These are phyloP conservation scores for Chaetomidium leptoderma DNA, from an alignment of 495 filamentous ascomycete species.

Conservation along the genomic window DNA sequence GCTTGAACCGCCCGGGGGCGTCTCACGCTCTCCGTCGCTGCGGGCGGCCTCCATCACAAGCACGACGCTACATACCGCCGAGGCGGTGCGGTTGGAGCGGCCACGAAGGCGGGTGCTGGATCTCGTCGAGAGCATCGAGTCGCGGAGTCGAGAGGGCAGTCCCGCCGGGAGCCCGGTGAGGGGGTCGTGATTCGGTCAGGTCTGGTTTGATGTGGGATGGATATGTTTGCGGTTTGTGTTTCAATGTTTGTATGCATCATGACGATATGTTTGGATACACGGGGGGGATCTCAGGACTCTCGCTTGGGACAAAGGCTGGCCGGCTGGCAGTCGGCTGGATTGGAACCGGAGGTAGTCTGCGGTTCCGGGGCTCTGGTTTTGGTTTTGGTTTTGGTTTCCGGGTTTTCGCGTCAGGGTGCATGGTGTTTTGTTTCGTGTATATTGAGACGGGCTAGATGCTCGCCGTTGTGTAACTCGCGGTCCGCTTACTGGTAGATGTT, in stretches of 20 bases:
- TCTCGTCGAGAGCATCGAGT: conserved; percentile 47
- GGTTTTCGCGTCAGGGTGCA: not conserved
- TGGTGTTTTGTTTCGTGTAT: not conserved
- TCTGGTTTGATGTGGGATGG: not conserved
- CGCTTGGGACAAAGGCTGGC: not conserved
- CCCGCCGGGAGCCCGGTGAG: conserved; percentile 28
- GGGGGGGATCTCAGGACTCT: not conserved
- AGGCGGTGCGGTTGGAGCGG: conserved; percentile 35
- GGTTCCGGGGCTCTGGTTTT: not conserved
- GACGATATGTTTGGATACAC: not conserved
- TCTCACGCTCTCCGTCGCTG: conserved; percentile 23
- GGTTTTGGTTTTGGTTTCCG: not conserved
- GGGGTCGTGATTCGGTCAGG: conserved; percentile 4
- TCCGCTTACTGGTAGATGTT: not conserved
- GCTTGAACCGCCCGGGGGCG: not conserved
- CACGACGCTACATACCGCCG: conserved; percentile 28
- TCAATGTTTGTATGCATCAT: not conserved
- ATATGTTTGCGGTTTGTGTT: not conserved
- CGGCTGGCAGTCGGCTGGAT: not conserved
- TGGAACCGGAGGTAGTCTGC: not conserved
- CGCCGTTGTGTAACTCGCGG: not conserved
- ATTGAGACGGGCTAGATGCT: not conserved
- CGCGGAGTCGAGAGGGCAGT: conserved; percentile 33
- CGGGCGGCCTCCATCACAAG: conserved; percentile 17
- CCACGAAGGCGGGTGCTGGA: conserved; percentile 40